Conservation (phyloP, 331 rosid genomes). For the Phaseolus coccineus region DNA sequence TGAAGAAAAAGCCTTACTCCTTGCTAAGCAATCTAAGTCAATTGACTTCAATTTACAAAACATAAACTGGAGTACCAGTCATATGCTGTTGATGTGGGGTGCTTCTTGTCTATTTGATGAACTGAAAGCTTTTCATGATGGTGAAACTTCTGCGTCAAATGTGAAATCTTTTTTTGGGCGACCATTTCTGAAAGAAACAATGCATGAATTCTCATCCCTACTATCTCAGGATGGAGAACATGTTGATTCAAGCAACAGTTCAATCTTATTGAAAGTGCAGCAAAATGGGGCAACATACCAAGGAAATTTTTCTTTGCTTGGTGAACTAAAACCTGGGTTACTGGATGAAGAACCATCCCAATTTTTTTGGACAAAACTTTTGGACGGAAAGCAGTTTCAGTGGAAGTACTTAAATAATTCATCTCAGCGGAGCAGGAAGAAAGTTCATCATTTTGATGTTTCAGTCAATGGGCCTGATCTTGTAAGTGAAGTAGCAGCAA, state of each 20-base stretch:
- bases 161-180: slow-evolving; percentile 42
- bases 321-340: slow-evolving; percentile 56
- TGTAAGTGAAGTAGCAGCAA: slow-evolving; percentile 55
- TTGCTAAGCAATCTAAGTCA: slow-evolving; percentile 74
- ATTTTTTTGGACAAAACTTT: slow-evolving; percentile 73
- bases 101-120: slow-evolving; percentile 67
- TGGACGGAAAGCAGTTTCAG: slow-evolving; percentile 68
- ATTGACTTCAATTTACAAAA: slow-evolving; percentile 57
- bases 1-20: slow-evolving; percentile 82
- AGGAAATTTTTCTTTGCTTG: slow-evolving; percentile 52
- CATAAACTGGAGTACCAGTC: slow-evolving; percentile 57
- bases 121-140: slow-evolving; percentile 63
- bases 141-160: slow-evolving; percentile 41
- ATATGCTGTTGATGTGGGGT: slow-evolving; percentile 83
- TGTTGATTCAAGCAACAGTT: slow-evolving; percentile 49
- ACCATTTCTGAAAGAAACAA: slow-evolving; percentile 52
- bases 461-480: slow-evolving; percentile 44
- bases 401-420: slow-evolving; percentile 71
- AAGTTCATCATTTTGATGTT: slow-evolving; percentile 55
- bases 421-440: slow-evolving; percentile 79
- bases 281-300: slow-evolving; percentile 70
- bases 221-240: slow-evolving; percentile 59
- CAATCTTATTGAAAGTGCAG: slow-evolving; percentile 60
- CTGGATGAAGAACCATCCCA: slow-evolving; percentile 58
- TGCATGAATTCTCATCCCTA: slow-evolving; percentile 62